phyloP scores from a whole-genome alignment of 2,329 filamentous ascomycete species.

The Zymoseptoria brevis region DNA sequence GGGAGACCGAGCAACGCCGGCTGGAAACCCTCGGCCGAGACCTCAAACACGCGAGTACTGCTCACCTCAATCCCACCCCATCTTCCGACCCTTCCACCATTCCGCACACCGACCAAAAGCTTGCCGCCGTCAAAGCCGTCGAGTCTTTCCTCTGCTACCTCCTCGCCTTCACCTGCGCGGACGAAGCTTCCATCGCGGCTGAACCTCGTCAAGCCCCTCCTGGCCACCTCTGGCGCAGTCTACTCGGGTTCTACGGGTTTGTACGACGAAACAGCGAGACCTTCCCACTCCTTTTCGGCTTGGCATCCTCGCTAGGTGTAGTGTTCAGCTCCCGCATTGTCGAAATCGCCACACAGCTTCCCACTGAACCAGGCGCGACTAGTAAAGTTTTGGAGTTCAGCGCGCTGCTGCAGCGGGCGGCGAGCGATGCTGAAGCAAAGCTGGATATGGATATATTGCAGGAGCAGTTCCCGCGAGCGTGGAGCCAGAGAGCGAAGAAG shows the following conservation, averaged over 20 bases:
- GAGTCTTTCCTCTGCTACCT: constrained; percentile 38
- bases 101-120: constrained; percentile 11
- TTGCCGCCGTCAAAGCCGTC: constrained; percentile 35
- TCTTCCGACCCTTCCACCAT: constrained; percentile 4
- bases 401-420: constrained; percentile 13
- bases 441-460: constrained; percentile 32
- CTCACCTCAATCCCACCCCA: constrained; percentile 23
- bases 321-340: constrained; percentile 35
- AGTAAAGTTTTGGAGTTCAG: constrained; percentile 13
- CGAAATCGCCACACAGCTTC: constrained; percentile 9
- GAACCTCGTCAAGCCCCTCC: constrained; percentile 20
- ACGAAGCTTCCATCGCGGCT: constrained; percentile 19
- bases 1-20: constrained; percentile 33
- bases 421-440: constrained; percentile 16
- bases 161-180: constrained; percentile 27
- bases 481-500: constrained; percentile 26
- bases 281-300: constrained; percentile 32
- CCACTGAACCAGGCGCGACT: constrained; percentile 4
- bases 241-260: constrained; percentile 23
- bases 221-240: constrained; percentile 18
- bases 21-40: constrained; percentile 36
- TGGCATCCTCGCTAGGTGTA: constrained; percentile 35
- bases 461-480: constrained; percentile 33
- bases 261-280: constrained; percentile 20
- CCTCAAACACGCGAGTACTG: constrained; percentile 40